Evolutionary conservation across 305 asterid genomes (phyloP), one percentile per base, ranked within the genome.

Genomic region (Solanum aculeatissimum): DNA sequence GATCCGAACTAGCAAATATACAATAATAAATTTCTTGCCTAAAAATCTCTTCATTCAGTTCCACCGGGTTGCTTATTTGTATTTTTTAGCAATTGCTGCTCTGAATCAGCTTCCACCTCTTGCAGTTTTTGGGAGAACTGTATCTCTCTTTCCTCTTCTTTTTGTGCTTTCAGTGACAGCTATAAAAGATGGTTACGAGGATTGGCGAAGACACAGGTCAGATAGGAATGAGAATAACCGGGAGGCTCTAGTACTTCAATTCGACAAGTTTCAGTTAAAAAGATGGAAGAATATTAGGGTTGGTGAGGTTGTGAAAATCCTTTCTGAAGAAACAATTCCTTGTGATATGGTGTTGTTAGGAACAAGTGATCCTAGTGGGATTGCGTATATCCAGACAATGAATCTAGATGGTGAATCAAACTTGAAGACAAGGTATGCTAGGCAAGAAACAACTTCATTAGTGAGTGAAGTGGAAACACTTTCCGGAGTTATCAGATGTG

Each of bases 171-270:
- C 97, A 54, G 98, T 97, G 84, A 97, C 99, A 11, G 99, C 99
- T 85, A 92, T 97, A 71, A 97, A 97, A 91, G 99, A 97, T 91
- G 98, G 98, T 65, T 97, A 97, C 86, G 98, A 97, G 92, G 99
- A 97, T 88, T 97, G 98, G 99, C 91, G 99, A 88, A 92, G 99
- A 83, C 99, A 97, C 93, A 91, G 99, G 88, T 97, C 98, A 60
- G 99, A 97, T 84, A 92, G 95, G 92, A 97, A 97, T 83, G 99
- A 97, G 92, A 97, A 97, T 89, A 95, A 97, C 84, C 91, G 98
- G 75, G 99, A 97, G 91, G 92, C 96, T 84, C 80, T 92, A 79
- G 98, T 97, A 88, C 92, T 92, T 27, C 97, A 95, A 83, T 84
- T 89, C 53, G 94, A 93, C 77, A 91, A 90, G 80, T 95, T 93